Evolutionary conservation across 306 rosid species (phyloP), one percentile per base, ranked within the genome.

Genomic region (Glycine soja): DNA sequence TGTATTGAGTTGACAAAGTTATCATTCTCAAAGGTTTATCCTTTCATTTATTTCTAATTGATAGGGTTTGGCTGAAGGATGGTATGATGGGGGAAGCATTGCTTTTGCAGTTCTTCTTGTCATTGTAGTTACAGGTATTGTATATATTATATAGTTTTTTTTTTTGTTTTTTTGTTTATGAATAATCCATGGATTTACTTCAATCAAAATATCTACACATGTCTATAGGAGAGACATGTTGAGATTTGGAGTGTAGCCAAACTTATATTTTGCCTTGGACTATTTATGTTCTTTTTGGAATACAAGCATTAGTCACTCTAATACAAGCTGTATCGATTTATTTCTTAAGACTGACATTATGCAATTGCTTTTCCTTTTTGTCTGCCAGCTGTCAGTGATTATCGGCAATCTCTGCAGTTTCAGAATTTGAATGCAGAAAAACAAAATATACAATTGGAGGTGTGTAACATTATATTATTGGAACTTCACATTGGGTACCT

Each of bases 51-150:
- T 69, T 76, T 74, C 62, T 81, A 77, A 74, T 66, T 78, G 70
- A 10, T 72, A 95, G 99, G 99, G 99, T 82, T 9, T 88, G 63
- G 9, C 71, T 7, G 91, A 93, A 86, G 99, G 99, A 82, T 95
- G 98, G 98, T 92, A 90, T 78, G 99, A 95, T 85, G 97, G 99
- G 78, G 98, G 96, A 68, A 93, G 99, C 87, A 95, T 93, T 85
- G 77, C 91, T 72, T 87, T 93, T 72, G 99, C 99, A 77, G 99
- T 95, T 65, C 10, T 88, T 46, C 96, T 95, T 81, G 99, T 95
- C 75, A 90, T 93, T 74, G 78, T 92, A 51, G 99, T 95, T 74
- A 95, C 99, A 77, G 99, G 99, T 95, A 88, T 11, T 86, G 54
- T 48, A 70, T 80, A 15, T 67, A 73, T 4, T 46, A 43, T 38